Conservation (phyloP, 225 moss, liverwort and hornwort genomes). For the Lunularia cruciata region DNA sequence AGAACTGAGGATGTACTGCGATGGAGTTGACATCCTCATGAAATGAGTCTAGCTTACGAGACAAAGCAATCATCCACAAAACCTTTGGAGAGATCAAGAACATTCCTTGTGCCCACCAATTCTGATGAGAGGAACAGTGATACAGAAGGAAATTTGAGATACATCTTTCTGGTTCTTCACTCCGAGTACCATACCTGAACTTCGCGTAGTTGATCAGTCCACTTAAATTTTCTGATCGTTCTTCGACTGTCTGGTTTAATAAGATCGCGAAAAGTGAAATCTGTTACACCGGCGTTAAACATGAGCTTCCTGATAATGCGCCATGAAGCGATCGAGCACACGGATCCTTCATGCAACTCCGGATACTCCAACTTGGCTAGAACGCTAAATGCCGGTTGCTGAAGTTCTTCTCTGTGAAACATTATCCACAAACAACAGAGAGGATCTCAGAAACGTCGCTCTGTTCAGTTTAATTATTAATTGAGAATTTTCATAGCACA, state of each 20-base stretch:
- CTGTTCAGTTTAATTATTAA: background rate
- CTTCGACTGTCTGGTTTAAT: constrained; percentile 76
- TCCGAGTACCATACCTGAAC: constrained; percentile 48
- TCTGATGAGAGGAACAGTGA: too few species aligned
- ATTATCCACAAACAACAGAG: background rate
- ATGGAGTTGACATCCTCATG: too few species aligned
- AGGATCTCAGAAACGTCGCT: too few species aligned
- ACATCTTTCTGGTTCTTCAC: background rate
- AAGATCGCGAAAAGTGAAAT: constrained; percentile 66
- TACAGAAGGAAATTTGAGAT: too few species aligned
- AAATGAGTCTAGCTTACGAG: too few species aligned
- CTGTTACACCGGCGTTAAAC: constrained; percentile 48
- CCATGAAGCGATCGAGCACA: constrained; percentile 58
- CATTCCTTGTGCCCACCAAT: too few species aligned
- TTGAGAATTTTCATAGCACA: background rate
- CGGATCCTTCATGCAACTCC: constrained; percentile 79
- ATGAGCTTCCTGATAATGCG: constrained; percentile 62
- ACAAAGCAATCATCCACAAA: too few species aligned
- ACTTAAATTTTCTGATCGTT: constrained; percentile 59
- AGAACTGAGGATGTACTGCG: too few species aligned
- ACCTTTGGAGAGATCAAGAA: too few species aligned
- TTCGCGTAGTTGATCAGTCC: constrained; percentile 74
- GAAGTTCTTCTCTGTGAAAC: constrained; percentile 66
- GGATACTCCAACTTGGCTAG: constrained; percentile 63
- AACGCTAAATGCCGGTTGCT: constrained; percentile 72